These are phyloP conservation scores for Antrodiella citrinella DNA, from an alignment of 768 basidiomycete species.

Conservation along the genomic window DNA sequence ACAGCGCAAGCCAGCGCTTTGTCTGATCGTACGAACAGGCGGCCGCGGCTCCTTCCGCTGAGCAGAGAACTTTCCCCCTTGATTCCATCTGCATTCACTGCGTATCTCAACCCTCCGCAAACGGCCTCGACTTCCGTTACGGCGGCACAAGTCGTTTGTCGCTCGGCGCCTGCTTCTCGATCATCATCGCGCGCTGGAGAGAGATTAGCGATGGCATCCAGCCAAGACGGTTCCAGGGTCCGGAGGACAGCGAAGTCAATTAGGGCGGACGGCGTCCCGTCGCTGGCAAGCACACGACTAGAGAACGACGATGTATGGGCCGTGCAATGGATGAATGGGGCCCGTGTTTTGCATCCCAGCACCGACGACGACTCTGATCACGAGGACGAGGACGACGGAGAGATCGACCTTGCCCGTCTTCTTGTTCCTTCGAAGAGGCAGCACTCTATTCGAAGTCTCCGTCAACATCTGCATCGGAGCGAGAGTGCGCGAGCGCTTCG, in stretches of 20 bases:
- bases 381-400: conserved; percentile 42
- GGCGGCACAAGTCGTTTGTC: conserved; percentile 52
- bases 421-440: conserved; percentile 68
- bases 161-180: conserved; percentile 63
- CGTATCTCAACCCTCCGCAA: conserved; percentile 23
- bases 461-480: conserved; percentile 45
- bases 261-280: conserved; percentile 38
- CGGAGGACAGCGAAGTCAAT: conserved; percentile 22
- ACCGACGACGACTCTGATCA: conserved; percentile 29
- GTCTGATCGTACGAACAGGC: conserved; percentile 21
- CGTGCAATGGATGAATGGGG: conserved; percentile 20
- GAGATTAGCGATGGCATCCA: conserved; percentile 7
- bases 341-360: conserved; percentile 14
- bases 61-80: conserved; percentile 10
- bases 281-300: conserved; percentile 48
- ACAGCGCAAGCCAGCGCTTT: conserved; percentile 18
- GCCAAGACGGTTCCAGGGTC: conserved; percentile 5
- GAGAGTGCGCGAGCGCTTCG: conserved; percentile 13
- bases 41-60: background rate
- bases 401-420: conserved; percentile 57
- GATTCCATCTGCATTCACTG: conserved; percentile 9
- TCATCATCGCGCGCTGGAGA: conserved; percentile 36
- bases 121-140: conserved; percentile 35
- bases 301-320: conserved; percentile 50
- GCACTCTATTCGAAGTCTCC: conserved; percentile 63